phyloP scores from a whole-genome alignment of 2,329 filamentous ascomycete species.

The Aspergillus ochraceoroseus region DNA sequence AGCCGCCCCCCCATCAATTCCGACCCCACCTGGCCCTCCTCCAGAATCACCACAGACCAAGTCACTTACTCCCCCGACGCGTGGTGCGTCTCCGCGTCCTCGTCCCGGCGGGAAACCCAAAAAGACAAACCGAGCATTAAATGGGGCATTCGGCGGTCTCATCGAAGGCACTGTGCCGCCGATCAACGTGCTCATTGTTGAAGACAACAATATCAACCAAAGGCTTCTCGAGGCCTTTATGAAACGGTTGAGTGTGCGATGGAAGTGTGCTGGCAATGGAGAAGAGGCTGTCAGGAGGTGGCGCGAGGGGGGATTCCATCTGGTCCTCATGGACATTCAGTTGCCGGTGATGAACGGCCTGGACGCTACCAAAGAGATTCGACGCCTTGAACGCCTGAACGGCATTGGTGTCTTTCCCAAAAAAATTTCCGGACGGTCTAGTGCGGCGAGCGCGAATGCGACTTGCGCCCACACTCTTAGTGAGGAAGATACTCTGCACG shows the following conservation, averaged over 20 bases:
- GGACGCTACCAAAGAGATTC: conserved; percentile 90
- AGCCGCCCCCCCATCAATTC: conserved; percentile 29
- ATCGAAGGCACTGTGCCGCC: conserved; percentile 82
- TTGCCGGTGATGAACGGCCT: conserved; percentile 93
- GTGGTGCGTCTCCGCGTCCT: conserved; percentile 48
- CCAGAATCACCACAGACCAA: conserved; percentile 38
- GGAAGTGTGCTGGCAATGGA: conserved; percentile 96
- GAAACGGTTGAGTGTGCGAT: conserved; percentile 89
- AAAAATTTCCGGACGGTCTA: conserved; percentile 53
- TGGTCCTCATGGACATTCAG: conserved; percentile 98
- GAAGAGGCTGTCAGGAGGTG: conserved; percentile 90
- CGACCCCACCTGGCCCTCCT: conserved; percentile 33
- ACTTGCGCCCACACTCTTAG: conserved; percentile 25
- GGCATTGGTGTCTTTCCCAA: conserved; percentile 85
- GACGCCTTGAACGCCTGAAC: conserved; percentile 82
- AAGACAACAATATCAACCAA: conserved; percentile 97
- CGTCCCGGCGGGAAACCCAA: conserved; percentile 32
- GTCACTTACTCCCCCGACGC: conserved; percentile 34
- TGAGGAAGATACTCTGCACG: conserved; percentile 36
- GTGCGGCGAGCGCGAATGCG: conserved; percentile 31
- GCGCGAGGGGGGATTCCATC: conserved; percentile 85
- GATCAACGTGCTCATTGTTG: conserved; percentile 95
- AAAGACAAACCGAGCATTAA: conserved; percentile 29
- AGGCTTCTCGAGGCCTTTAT: conserved; percentile 91
- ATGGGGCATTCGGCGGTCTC: conserved; percentile 53